Conservation (phyloP, 106 monocot genomes). For the Gastrodia elata region DNA sequence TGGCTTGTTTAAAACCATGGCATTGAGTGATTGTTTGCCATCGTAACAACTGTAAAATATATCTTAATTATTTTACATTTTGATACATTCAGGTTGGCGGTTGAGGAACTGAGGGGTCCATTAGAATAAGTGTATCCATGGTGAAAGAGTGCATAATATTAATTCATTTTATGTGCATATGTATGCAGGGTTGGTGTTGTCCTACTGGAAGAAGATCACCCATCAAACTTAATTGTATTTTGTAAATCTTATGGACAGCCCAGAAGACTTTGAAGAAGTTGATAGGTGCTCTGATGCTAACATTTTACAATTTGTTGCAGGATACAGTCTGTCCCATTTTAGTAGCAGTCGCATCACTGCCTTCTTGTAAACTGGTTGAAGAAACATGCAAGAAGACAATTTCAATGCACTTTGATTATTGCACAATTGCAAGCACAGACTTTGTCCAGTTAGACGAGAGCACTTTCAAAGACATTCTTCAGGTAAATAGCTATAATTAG, state of each 20-base stretch:
- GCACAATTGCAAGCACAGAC: constrained; percentile 70
- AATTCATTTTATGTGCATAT: constrained; percentile 42
- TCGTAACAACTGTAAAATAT: background rate
- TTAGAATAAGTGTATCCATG: constrained; percentile 22
- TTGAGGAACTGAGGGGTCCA: constrained; percentile 11
- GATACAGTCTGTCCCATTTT: constrained; percentile 70
- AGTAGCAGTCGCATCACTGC: constrained; percentile 58
- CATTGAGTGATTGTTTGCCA: background rate
- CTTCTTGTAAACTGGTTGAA: constrained; percentile 79
- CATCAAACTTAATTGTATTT: constrained; percentile 40
- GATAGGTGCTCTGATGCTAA: constrained; percentile 37
- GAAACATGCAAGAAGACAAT: constrained; percentile 72
- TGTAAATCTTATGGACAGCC: constrained; percentile 48
- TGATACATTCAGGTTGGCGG: constrained; percentile 10
- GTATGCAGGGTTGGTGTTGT: constrained; percentile 45
- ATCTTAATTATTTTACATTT: constrained; percentile 2
- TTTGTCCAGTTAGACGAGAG: constrained; percentile 65
- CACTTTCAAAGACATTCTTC: constrained; percentile 64
- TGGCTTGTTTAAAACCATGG: background rate
- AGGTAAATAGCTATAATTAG: constrained; percentile 33
- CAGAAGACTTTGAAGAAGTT: constrained; percentile 52
- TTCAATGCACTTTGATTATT: constrained; percentile 93
- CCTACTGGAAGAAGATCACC: constrained; percentile 32
- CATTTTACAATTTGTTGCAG: constrained; percentile 65
- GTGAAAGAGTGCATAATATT: constrained; percentile 24